These are phyloP conservation scores for Ophiocordyceps australis DNA, from an alignment of 2,329 filamentous ascomycete species.

Conservation along the genomic window DNA sequence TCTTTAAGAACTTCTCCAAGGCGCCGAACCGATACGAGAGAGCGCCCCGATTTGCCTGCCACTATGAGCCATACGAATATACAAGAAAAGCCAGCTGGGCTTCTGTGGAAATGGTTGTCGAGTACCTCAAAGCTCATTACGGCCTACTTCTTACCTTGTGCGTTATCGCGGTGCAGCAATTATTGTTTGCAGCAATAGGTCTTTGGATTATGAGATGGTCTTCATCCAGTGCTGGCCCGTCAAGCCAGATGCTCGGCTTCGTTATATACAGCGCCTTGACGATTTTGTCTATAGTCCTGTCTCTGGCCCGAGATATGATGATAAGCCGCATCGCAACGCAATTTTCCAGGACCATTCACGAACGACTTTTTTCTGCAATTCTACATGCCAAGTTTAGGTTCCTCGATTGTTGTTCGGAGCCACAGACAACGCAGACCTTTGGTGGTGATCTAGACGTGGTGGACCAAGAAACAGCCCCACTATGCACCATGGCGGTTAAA, in stretches of 20 bases:
- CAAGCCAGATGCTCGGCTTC: not conserved
- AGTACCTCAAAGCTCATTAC: not conserved
- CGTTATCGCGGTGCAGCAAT: constrained; percentile 1
- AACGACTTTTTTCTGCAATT: constrained; percentile 1
- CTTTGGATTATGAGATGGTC: constrained; percentile 1
- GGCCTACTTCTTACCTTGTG: not conserved
- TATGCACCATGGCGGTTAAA: not conserved
- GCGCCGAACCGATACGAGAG: not conserved
- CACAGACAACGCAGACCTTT: constrained; percentile 1
- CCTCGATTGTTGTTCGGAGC: constrained; percentile 1
- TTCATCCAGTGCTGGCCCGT: not conserved
- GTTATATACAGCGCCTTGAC: constrained; percentile 1
- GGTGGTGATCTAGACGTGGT: constrained; percentile 1
- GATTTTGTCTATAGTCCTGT: not conserved
- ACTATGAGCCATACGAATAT: not conserved
- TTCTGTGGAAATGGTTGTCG: not conserved
- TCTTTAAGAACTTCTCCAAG: constrained; percentile 2
- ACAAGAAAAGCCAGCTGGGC: not conserved
- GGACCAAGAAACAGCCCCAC: constrained; percentile 1
- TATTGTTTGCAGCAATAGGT: not conserved
- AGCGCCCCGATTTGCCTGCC: not conserved
- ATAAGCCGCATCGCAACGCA: not conserved
- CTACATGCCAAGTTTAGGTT: constrained; percentile 3
- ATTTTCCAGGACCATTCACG: constrained; percentile 1
- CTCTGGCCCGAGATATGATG: not conserved